Evolutionary conservation across 139 green algal genomes (phyloP).

Genomic region (Coccomyxa sp.): DNA sequence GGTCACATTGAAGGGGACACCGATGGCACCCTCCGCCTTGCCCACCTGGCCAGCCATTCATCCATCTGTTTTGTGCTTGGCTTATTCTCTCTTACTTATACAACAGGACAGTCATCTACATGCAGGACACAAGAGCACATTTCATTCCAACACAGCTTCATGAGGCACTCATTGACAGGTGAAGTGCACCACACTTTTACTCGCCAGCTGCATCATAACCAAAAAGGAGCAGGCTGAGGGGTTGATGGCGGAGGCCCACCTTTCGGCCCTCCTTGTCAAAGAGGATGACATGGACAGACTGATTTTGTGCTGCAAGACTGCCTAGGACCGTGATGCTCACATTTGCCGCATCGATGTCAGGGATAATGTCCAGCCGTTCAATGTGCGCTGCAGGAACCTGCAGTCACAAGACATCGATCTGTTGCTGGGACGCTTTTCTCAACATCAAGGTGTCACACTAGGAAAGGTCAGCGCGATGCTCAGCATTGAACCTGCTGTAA

Average conservation of each 20-base stretch:
- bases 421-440: background rate
- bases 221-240: too few species aligned
- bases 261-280: background rate
- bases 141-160: background rate
- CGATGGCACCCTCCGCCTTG: background rate
- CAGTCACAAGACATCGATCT: background rate
- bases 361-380: constrained; percentile 12
- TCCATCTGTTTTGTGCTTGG: background rate
- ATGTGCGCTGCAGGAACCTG: constrained; percentile 14
- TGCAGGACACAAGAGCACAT: background rate
- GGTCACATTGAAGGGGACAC: background rate
- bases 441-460: too few species aligned
- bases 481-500: too few species aligned
- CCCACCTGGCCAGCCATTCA: background rate
- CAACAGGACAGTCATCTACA: background rate
- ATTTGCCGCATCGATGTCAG: constrained; percentile 7
- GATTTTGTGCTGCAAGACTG: background rate
- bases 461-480: too few species aligned
- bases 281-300: background rate
- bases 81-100: background rate
- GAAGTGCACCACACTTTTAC: too few species aligned
- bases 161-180: too few species aligned
- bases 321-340: constrained; percentile 7
- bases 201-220: too few species aligned
- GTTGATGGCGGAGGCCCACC: background rate